Conservation (phyloP, 2,329 filamentous ascomycete species). For the Trichophyton verrucosum region DNA sequence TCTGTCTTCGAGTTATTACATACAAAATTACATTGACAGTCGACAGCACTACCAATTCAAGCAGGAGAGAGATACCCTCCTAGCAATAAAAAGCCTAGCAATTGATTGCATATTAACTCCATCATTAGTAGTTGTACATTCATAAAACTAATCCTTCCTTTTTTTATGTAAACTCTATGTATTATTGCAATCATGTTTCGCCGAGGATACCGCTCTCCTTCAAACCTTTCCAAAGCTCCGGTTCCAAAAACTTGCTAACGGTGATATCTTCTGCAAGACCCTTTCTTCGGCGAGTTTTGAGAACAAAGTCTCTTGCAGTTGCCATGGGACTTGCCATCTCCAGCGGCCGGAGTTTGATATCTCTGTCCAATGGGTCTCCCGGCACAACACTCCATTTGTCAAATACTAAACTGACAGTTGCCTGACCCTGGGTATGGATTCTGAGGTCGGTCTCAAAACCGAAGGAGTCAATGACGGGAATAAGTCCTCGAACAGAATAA, state of each 20-base stretch:
- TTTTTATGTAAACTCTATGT: not conserved
- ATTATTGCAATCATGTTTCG: slow-evolving; percentile 24
- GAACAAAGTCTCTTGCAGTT: slow-evolving; percentile 86
- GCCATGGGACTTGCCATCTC: slow-evolving; percentile 81
- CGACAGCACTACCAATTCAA: too few species aligned
- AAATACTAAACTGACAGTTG: slow-evolving; percentile 82
- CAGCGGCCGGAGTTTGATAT: slow-evolving; percentile 66
- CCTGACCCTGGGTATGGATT: slow-evolving; percentile 89
- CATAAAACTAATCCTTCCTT: not conserved
- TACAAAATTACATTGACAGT: too few species aligned
- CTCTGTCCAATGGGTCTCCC: slow-evolving; percentile 83
- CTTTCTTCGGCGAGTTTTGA: slow-evolving; percentile 90
- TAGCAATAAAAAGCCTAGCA: too few species aligned
- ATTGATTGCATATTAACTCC: not conserved
- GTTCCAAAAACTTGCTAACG: slow-evolving; percentile 91
- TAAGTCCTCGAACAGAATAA: slow-evolving; percentile 77
- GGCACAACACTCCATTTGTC: slow-evolving; percentile 94
- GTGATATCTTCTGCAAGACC: slow-evolving; percentile 90
- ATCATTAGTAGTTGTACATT: not conserved
- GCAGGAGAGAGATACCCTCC: too few species aligned
- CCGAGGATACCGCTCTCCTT: slow-evolving; percentile 82
- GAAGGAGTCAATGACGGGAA: slow-evolving; percentile 94
- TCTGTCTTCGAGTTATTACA: too few species aligned
- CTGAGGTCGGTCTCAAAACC: slow-evolving; percentile 95
- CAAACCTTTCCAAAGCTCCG: slow-evolving; percentile 77